Conservation (phyloP, 805 yeast species). For the Danielozyma ontarioensis region DNA sequence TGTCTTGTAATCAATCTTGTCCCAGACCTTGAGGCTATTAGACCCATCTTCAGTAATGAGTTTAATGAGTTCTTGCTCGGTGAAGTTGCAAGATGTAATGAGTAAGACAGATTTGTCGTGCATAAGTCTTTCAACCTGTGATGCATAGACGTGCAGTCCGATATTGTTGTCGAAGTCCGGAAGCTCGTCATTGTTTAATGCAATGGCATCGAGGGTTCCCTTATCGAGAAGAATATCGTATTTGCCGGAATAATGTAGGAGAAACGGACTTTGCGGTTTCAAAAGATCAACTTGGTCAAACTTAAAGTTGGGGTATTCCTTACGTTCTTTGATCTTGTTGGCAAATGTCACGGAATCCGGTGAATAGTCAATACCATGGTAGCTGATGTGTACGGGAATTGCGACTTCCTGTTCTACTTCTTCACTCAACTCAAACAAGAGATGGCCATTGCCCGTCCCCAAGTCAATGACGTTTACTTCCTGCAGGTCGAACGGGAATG, state of each 20-base stretch:
- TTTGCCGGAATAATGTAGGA: constrained; percentile 27
- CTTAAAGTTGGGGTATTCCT: constrained; percentile 33
- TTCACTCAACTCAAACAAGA: constrained; percentile 63
- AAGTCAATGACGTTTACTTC: constrained; percentile 56
- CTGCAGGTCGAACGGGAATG: constrained; percentile 13
- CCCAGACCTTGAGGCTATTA: constrained; percentile 52
- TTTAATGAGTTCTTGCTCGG: constrained; percentile 64
- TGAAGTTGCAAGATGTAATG: constrained; percentile 92
- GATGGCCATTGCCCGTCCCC: constrained; percentile 96
- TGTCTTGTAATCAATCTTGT: constrained; percentile 67
- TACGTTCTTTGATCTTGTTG: constrained; percentile 42
- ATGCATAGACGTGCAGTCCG: constrained; percentile 57
- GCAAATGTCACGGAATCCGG: constrained; percentile 78
- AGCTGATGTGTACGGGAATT: constrained; percentile 9
- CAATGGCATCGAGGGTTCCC: constrained; percentile 97
- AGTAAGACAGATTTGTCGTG: constrained; percentile 52
- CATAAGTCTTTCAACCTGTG: constrained; percentile 53
- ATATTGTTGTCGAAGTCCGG: constrained; percentile 42
- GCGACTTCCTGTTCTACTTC: constrained; percentile 47
- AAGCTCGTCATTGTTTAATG: constrained; percentile 57
- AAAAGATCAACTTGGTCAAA: constrained; percentile 68
- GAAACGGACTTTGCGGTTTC: constrained; percentile 25
- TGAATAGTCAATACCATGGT: constrained; percentile 80
- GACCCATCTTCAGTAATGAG: constrained; percentile 43
- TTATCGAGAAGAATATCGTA: constrained; percentile 85